phyloP scores from a whole-genome alignment of 768 basidiomycete genomes.

The Cystofilobasidium bisporidii region DNA sequence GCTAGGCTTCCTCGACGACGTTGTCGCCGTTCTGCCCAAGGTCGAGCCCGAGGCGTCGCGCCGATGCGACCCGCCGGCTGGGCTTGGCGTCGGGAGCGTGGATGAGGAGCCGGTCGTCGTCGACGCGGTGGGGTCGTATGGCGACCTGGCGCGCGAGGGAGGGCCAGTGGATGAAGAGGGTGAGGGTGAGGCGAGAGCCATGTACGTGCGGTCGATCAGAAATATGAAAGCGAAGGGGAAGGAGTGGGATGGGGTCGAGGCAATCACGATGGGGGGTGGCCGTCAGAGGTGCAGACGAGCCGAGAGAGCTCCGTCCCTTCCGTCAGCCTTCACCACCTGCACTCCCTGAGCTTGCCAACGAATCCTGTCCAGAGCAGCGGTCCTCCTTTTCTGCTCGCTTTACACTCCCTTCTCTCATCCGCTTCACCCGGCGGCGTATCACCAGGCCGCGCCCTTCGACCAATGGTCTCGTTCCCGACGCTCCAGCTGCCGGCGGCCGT shows the following conservation, averaged over 20 bases:
- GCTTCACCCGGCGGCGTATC: no score
- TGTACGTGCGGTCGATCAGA: background rate
- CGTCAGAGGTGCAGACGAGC: background rate
- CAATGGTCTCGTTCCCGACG: background rate
- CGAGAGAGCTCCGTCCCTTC: background rate
- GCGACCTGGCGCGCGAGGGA: no score
- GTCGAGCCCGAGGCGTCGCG: background rate
- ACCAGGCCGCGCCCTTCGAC: no score
- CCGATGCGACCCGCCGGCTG: no score
- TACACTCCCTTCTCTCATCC: no score
- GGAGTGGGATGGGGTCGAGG: background rate
- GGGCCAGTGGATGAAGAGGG: background rate
- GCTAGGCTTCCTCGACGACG: background rate
- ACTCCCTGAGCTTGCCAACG: no score
- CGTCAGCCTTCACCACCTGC: background rate
- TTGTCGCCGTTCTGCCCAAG: background rate
- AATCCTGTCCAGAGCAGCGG: no score
- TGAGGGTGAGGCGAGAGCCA: background rate
- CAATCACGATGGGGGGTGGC: background rate
- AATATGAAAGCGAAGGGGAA: background rate
- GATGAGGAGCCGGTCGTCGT: no score
- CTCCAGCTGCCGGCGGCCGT: conserved; percentile 2
- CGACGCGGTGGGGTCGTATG: no score
- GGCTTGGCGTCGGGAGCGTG: no score
- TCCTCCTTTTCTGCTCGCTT: background rate